Evolutionary conservation across 768 basidiomycete genomes (phyloP).

Genomic region (Butyriboletus loyo): DNA sequence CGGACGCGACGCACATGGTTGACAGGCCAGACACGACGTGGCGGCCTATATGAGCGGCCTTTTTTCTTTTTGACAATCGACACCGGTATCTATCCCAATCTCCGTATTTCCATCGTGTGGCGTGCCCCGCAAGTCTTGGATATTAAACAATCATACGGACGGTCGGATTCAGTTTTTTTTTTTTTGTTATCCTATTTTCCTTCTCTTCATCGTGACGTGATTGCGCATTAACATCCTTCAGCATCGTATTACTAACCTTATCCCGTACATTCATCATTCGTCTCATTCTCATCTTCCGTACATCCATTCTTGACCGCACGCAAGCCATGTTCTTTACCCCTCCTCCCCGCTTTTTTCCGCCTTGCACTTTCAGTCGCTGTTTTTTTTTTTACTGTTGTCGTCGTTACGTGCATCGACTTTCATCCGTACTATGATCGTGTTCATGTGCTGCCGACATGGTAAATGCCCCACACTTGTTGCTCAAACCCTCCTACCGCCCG

Average conservation of each 20-base stretch:
- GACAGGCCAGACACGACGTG: slow-evolving; percentile 38
- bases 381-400: slow-evolving; percentile 7
- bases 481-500: too few species aligned
- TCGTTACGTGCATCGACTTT: slow-evolving; percentile 6
- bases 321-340: background rate
- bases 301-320: background rate
- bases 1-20: slow-evolving; percentile 41
- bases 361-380: background rate
- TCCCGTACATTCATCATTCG: slow-evolving; percentile 3
- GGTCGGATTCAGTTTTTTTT: slow-evolving; percentile 13
- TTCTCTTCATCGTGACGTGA: background rate
- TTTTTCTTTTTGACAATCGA: background rate
- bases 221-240: slow-evolving; percentile 2
- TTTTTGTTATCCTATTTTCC: background rate
- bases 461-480: slow-evolving; percentile 6
- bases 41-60: slow-evolving; percentile 36
- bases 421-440: background rate
- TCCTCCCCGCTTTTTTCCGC: background rate
- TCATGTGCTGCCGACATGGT: slow-evolving; percentile 6
- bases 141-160: slow-evolving; percentile 3
- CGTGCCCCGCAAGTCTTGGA: slow-evolving; percentile 6
- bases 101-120: background rate
- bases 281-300: background rate
- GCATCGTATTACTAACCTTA: slow-evolving; percentile 21
- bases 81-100: background rate